phyloP scores from a whole-genome alignment of 225 moss, liverwort and hornwort species.

The Pseudoscleropodium purum region DNA sequence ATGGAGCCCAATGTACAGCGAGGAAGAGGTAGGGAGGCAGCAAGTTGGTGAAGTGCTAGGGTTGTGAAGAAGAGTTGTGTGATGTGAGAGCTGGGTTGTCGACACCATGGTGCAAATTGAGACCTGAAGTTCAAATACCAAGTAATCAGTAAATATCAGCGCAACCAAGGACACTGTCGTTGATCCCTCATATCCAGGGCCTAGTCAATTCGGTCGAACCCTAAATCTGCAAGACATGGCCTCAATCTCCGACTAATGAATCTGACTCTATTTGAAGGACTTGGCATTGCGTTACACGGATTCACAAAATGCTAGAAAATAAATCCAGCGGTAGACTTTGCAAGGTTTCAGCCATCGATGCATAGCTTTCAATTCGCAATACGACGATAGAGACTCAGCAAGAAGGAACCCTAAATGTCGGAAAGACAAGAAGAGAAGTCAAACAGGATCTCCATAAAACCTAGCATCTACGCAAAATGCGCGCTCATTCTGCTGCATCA shows the following conservation, averaged over 20 bases:
- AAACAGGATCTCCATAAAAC: not conserved
- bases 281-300: not conserved
- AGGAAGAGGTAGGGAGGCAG: constrained; percentile 16
- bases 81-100: constrained; percentile 19
- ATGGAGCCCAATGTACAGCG: not conserved
- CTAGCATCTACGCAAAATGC: not conserved
- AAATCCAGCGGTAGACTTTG: not conserved
- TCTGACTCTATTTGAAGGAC: not conserved
- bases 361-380: not conserved
- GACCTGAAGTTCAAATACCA: constrained; percentile 15
- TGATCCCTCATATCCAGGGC: not conserved
- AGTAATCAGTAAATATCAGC: not conserved
- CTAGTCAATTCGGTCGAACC: not conserved
- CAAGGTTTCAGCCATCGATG: not conserved
- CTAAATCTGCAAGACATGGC: not conserved
- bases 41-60: not conserved
- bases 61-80: constrained; percentile 5
- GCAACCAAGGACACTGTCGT: not conserved
- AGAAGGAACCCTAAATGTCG: not conserved
- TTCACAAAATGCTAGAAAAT: not conserved
- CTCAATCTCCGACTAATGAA: not conserved
- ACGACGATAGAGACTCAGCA: not conserved
- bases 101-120: constrained; percentile 42
- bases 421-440: not conserved
- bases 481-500: not conserved